Evolutionary conservation across 768 basidiomycete species (phyloP).

Genomic region (Rhodotorula paludigena): DNA sequence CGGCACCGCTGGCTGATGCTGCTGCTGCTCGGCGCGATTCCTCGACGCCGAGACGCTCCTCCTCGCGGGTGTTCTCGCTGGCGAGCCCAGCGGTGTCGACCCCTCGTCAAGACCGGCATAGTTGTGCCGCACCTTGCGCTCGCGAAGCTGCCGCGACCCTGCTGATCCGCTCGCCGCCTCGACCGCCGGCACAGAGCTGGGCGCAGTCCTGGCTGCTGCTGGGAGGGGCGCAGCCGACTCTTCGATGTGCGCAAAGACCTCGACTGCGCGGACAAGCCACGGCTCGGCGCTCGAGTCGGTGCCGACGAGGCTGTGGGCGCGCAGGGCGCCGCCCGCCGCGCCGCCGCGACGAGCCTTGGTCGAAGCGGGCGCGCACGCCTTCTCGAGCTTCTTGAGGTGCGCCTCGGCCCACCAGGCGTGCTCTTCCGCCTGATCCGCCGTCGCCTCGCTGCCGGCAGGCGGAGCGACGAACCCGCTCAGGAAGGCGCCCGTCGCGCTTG

Average conservation of each 20-base stretch:
- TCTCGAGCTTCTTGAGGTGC: constrained; percentile 14
- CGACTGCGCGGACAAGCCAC: constrained; percentile 25
- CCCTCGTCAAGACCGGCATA: constrained; percentile 20
- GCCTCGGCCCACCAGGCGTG: constrained; percentile 2
- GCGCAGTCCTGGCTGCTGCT: neutral
- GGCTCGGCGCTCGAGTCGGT: neutral
- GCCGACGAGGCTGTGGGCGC: neutral
- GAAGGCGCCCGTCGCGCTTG: constrained; percentile 76
- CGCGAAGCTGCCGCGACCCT: constrained; percentile 24
- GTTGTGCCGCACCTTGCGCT: constrained; percentile 1
- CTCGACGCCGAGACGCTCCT: neutral
- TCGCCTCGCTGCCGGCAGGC: neutral
- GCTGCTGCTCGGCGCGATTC: neutral
- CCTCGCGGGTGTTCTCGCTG: neutral
- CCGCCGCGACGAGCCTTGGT: neutral
- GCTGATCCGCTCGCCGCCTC: neutral
- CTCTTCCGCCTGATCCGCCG: neutral
- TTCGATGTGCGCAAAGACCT: constrained; percentile 27
- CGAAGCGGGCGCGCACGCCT: constrained; percentile 1
- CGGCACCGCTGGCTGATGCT: neutral
- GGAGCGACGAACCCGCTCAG: constrained; percentile 57
- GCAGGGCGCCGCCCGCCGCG: neutral
- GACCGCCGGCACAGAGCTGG: neutral
- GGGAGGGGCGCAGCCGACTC: neutral
- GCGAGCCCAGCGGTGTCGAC: neutral